Evolutionary conservation across 23 red algal genomes (phyloP).

Genomic region (Agarophyton chilense): DNA sequence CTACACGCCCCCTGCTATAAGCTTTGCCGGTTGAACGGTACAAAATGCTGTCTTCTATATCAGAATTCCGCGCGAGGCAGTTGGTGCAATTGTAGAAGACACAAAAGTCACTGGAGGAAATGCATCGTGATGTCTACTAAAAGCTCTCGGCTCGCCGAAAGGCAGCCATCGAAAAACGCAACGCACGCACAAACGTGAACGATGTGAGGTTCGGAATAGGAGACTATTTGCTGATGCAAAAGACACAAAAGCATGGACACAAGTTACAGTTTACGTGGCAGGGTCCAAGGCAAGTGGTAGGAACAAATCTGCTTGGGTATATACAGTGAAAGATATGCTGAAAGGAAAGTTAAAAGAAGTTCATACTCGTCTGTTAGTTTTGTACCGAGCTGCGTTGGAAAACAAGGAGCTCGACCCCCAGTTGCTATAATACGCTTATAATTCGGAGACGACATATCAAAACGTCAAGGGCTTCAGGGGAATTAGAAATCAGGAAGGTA

Average conservation of each 20-base stretch:
- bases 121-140: slow-evolving; percentile 12
- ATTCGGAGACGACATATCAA: too few relatives aligned
- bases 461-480: too few relatives aligned
- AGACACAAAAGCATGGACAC: neutral
- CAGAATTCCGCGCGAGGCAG: neutral
- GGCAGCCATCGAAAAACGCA: slow-evolving; percentile 7
- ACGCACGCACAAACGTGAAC: slow-evolving; percentile 5
- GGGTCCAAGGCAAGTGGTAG: neutral
- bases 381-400: too few relatives aligned
- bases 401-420: too few relatives aligned
- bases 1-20: neutral
- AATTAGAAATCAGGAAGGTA: too few relatives aligned
- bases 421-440: too few relatives aligned
- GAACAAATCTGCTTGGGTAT: too few relatives aligned
- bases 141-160: neutral
- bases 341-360: too few relatives aligned
- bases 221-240: slow-evolving; percentile 33
- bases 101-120: slow-evolving; percentile 5
- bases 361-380: too few relatives aligned
- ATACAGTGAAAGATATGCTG: too few relatives aligned
- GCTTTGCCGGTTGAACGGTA: slow-evolving; percentile 10
- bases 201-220: neutral
- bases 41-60: neutral
- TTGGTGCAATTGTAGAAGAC: neutral
- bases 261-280: slow-evolving; percentile 26